Conservation (phyloP, 495 filamentous ascomycete genomes). For the Neurospora sp. region DNA sequence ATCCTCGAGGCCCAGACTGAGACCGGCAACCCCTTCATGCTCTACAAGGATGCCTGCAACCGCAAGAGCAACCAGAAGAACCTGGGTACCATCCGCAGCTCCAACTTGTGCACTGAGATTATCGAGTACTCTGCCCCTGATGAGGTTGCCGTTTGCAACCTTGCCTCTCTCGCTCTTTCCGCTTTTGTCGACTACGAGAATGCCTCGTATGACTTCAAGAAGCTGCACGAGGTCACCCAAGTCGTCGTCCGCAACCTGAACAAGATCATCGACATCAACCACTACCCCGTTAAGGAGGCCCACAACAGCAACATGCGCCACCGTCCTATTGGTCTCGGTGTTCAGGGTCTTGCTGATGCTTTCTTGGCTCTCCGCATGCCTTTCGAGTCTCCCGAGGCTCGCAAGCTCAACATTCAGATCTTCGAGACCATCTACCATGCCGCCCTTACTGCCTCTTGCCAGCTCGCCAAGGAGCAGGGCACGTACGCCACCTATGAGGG, state of each 20-base stretch:
- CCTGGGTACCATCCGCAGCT: constrained; percentile 92
- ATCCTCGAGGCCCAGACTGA: constrained; percentile 97
- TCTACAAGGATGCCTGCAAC: constrained; percentile 98
- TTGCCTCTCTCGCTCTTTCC: constrained; percentile 87
- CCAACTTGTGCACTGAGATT: constrained; percentile 97
- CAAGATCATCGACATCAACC: constrained; percentile 94
- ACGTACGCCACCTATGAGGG: constrained; percentile 85
- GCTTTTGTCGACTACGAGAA: constrained; percentile 75
- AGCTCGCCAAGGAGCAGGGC: constrained; percentile 73
- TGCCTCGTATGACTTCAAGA: constrained; percentile 84
- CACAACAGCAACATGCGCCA: constrained; percentile 90
- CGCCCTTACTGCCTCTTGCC: constrained; percentile 77
- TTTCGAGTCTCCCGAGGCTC: constrained; percentile 90
- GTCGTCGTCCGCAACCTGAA: constrained; percentile 89
- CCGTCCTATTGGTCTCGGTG: constrained; percentile 87
- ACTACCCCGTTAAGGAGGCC: constrained; percentile 93
- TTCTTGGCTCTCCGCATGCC: constrained; percentile 95
- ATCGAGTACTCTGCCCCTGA: constrained; percentile 94
- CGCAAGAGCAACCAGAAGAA: constrained; percentile 99
- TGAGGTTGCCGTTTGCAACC: constrained; percentile 97
- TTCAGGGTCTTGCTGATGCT: constrained; percentile 96
- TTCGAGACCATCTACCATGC: constrained; percentile 99
- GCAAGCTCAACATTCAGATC: constrained; percentile 91
- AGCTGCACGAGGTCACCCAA: constrained; percentile 84
- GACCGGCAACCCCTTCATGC: constrained; percentile 98